Percentiles rank a stretch among this genome's conserved stretches.
Conservation (phyloP, 306 rosid genomes). For the Sophora flavescens region DNA sequence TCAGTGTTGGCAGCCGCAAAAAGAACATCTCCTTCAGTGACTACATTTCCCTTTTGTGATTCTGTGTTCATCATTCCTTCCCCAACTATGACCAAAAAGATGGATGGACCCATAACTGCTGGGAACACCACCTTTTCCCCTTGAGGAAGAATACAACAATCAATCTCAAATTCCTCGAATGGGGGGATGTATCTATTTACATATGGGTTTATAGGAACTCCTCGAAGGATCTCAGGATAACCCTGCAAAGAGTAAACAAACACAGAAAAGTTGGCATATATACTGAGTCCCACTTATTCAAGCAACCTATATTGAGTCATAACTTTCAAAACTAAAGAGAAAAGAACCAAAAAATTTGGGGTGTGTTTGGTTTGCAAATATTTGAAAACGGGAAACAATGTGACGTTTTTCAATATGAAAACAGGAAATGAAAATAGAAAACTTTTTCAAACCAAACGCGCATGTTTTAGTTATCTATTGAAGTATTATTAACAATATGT, state of each 20-base stretch:
- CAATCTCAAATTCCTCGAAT: conserved; percentile 83
- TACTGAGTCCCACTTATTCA: not conserved
- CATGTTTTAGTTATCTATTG: too few species aligned
- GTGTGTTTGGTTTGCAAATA: too few species aligned
- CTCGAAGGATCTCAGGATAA: conserved; percentile 66
- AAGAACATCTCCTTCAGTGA: conserved; percentile 68
- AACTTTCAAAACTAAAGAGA: too few species aligned
- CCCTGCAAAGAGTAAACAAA: conserved; percentile 55
- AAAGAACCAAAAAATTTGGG: too few species aligned
- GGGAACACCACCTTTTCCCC: conserved; percentile 57
- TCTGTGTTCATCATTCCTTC: conserved; percentile 58
- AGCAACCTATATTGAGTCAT: not conserved
- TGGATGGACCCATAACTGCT: conserved; percentile 68
- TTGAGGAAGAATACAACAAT: conserved; percentile 62
- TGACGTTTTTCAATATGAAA: too few species aligned
- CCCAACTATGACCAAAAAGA: conserved; percentile 62
- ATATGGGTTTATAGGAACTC: conserved; percentile 54
- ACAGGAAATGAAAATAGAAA: too few species aligned
- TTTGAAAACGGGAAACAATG: too few species aligned
- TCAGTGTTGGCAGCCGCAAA: conserved; percentile 66
- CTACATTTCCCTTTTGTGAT: conserved; percentile 33
- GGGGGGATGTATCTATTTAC: conserved; percentile 72
- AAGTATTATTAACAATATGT: too few species aligned
- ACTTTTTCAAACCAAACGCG: too few species aligned
- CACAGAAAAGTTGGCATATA: not conserved